phyloP scores from a whole-genome alignment of 345 rosid genomes.

The Kernera saxatilis region DNA sequence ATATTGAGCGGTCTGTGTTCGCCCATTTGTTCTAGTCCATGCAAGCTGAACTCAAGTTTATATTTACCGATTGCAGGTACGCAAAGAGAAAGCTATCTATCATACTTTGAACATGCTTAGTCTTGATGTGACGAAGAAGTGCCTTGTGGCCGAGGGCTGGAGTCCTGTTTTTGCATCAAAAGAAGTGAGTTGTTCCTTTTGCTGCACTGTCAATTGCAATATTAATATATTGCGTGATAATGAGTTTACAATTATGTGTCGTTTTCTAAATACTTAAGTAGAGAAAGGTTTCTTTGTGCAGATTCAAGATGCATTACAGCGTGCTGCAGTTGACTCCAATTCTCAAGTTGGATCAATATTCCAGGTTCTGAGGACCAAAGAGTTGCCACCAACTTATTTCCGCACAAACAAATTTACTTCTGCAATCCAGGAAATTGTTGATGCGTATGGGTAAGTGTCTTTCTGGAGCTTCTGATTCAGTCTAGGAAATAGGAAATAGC shows the following conservation, averaged over 20 bases:
- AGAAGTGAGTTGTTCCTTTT: conserved; percentile 42
- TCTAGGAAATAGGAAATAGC: neutral
- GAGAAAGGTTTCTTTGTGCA: conserved; percentile 40
- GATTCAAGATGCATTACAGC: conserved; percentile 85
- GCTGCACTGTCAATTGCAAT: neutral
- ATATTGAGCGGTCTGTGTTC: neutral
- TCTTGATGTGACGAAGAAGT: conserved; percentile 90
- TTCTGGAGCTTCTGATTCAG: conserved; percentile 6
- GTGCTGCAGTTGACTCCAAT: conserved; percentile 89
- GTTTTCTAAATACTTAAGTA: conserved; percentile 6
- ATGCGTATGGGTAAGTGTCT: conserved; percentile 89
- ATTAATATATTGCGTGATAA: neutral
- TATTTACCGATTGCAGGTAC: conserved; percentile 46
- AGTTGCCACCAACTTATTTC: conserved; percentile 87
- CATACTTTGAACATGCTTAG: conserved; percentile 96
- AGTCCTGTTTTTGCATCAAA: conserved; percentile 88
- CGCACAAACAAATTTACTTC: conserved; percentile 85
- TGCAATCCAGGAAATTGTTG: conserved; percentile 96
- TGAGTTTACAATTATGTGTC: neutral
- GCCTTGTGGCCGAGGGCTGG: conserved; percentile 97
- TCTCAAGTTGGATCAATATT: conserved; percentile 93
- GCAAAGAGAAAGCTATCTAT: conserved; percentile 86
- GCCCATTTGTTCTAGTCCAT: neutral
- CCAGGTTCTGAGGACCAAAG: conserved; percentile 80
- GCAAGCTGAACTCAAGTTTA: neutral